phyloP scores from a whole-genome alignment of 2,329 filamentous ascomycete species.

The Gaeumannomyces sp. region DNA sequence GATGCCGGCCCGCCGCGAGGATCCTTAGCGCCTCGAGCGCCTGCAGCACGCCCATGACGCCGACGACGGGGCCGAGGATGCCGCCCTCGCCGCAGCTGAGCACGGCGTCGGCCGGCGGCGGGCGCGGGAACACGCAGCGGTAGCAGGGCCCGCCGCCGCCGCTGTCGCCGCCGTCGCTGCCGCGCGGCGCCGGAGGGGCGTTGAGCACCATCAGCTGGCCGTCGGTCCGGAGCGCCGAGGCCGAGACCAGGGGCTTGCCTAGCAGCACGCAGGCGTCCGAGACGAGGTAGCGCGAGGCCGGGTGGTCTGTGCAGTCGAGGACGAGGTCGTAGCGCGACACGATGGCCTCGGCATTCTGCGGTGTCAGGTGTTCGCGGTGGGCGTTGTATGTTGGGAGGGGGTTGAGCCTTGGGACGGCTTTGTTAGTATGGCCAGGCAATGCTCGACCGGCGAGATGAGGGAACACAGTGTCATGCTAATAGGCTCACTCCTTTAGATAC shows the following conservation, averaged over 20 bases:
- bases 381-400: slow-evolving; percentile 59
- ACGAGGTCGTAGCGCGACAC: slow-evolving; percentile 72
- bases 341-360: slow-evolving; percentile 60
- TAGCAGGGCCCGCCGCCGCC: slow-evolving; percentile 80
- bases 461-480: too few relatives aligned
- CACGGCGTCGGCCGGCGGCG: slow-evolving; percentile 76
- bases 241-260: slow-evolving; percentile 75
- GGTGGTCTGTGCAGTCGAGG: slow-evolving; percentile 93
- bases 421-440: not conserved
- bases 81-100: slow-evolving; percentile 88
- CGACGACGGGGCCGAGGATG: slow-evolving; percentile 86
- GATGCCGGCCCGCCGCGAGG: slow-evolving; percentile 40
- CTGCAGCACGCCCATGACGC: slow-evolving; percentile 87
- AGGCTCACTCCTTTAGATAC: slow-evolving; percentile 35
- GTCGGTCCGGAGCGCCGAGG: slow-evolving; percentile 80
- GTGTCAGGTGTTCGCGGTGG: slow-evolving; percentile 58
- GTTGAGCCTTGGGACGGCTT: slow-evolving; percentile 53
- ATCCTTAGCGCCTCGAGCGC: slow-evolving; percentile 84
- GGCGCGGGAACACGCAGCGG: slow-evolving; percentile 82
- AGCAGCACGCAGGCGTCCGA: slow-evolving; percentile 83
- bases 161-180: slow-evolving; percentile 31
- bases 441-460: not conserved
- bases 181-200: slow-evolving; percentile 60
- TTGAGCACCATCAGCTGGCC: slow-evolving; percentile 89
- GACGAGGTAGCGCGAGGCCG: slow-evolving; percentile 84